Evolutionary conservation across 2,329 filamentous ascomycete species (phyloP).

Genomic region (Colletotrichum agaves): DNA sequence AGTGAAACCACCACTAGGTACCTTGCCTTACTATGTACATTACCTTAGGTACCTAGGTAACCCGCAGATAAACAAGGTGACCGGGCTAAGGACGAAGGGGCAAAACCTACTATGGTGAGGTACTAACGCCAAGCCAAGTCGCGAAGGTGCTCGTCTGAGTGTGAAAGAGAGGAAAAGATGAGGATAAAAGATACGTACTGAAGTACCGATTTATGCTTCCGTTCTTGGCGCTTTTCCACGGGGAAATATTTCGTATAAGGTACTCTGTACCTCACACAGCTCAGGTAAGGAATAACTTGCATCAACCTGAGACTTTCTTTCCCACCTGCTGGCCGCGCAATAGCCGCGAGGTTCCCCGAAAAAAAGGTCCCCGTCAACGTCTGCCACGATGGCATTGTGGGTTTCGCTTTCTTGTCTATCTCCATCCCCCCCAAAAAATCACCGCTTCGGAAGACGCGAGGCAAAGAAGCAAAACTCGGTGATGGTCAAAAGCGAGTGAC

Average conservation of each 20-base stretch:
- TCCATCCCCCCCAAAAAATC: too few species aligned
- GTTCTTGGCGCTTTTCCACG: not conserved
- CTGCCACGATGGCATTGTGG: slow-evolving; percentile 12
- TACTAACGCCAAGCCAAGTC: slow-evolving; percentile 18
- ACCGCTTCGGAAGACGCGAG: not conserved
- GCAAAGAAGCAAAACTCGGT: not conserved
- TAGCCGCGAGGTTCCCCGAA: not conserved
- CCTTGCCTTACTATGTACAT: too few species aligned
- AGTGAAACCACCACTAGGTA: too few species aligned
- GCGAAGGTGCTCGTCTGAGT: slow-evolving; percentile 5
- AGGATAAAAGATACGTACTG: not conserved
- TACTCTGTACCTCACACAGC: too few species aligned
- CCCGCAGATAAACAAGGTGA: slow-evolving; percentile 8
- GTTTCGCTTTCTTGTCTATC: not conserved
- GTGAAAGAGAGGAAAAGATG: not conserved
- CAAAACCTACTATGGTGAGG: not conserved
- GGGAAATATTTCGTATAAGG: too few species aligned
- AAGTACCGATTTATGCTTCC: not conserved
- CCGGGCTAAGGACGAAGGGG: too few species aligned
- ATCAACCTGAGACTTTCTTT: slow-evolving; percentile 16
- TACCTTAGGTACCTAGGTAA: too few species aligned
- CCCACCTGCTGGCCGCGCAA: slow-evolving; percentile 33
- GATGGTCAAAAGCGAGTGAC: not conserved
- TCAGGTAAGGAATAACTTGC: slow-evolving; percentile 12
- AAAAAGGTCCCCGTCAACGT: slow-evolving; percentile 1